Evolutionary conservation across 495 filamentous ascomycete species (phyloP).

Genomic region (Trichocladium antarcticum): DNA sequence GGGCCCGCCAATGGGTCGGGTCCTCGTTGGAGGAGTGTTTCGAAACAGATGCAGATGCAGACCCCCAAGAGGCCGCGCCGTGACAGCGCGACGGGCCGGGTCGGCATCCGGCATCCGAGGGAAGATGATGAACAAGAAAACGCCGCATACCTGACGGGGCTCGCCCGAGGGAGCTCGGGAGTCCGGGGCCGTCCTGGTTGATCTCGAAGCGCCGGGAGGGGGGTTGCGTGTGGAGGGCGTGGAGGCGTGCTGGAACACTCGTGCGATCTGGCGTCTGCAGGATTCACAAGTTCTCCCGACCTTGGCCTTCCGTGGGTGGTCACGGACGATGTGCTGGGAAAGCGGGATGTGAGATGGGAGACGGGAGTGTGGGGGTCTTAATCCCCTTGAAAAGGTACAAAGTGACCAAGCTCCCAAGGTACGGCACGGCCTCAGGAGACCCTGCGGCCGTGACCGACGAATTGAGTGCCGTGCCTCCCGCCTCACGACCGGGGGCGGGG

Average conservation of each 20-base stretch:
- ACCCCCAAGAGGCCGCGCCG: no score
- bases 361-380: conserved; percentile 28
- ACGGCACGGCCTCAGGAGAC: conserved; percentile 6
- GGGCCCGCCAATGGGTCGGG: neutral
- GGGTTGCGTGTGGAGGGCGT: neutral
- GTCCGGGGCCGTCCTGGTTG: neutral
- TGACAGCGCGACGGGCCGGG: no score
- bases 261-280: conserved; percentile 10
- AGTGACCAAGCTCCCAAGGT: no score
- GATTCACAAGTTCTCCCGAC: conserved; percentile 16
- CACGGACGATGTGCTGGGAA: conserved; percentile 16
- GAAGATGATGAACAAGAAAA: neutral
- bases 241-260: neutral
- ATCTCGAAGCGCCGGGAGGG: neutral
- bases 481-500: neutral
- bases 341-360: conserved; percentile 18
- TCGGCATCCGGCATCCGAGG: no score
- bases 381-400: conserved; percentile 10
- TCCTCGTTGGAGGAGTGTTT: neutral
- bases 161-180: neutral
- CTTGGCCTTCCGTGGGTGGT: conserved; percentile 18
- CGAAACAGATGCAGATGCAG: neutral
- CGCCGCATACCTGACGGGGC: neutral
- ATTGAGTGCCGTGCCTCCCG: conserved; percentile 1
- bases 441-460: conserved; percentile 12